Base-by-base conservation (phyloP, 2,329 filamentous ascomycete species). In the Neonectria neomacrospora region DNA sequence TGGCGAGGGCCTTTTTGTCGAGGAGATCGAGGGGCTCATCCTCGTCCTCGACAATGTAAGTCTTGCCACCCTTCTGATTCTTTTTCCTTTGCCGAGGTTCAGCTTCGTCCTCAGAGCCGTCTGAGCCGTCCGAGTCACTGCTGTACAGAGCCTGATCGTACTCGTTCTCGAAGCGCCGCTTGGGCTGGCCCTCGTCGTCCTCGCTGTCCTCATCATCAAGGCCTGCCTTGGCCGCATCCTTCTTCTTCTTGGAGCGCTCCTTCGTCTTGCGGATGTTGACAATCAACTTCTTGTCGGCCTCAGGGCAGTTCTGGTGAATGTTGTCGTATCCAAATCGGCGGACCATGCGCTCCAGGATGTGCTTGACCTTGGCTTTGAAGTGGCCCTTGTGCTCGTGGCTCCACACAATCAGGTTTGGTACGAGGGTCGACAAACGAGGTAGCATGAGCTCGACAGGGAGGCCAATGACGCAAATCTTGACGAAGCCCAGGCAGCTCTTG, bases 351-450 rank as follows among this genome's bases (percentile, higher is more conserved):
- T 99, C 96, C 16, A 99, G 82, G 67, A 99, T 98, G 75, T 97
- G 94, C 88, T 97, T 98, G 71, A 99, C 94, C 83, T 98, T 99
- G 53, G 92, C 90, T 74, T 95, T 93, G 82, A 99, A 96, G 76
- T 97, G 94, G 12, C 94, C 94, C 82, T 98, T 98, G 83, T 99
- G 96, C 80, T 99, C 96, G 78, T 97, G 93, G 76, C 92, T 94
- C 95, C 96, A 99, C 44, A 94, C 89, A 84, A 98, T 93, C 20
- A 98, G 84, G 78, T 97, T 97, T 3, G 94, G 93, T 2, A 99
- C 87, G 51, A 99, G 85, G 0, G 89, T 88, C 32, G 85, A 82
- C 37, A 99, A 87, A 23, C 94, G 88, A 5, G 93, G 90, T 37
- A 90, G 85, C 82, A 99, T 90, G 67, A 97, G 84, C 6, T 91